Evolutionary conservation across 1,284 basidiomycete genomes (phyloP), one percentile per base, ranked within the genome.

Genomic region (Ganoderma lingzhi): DNA sequence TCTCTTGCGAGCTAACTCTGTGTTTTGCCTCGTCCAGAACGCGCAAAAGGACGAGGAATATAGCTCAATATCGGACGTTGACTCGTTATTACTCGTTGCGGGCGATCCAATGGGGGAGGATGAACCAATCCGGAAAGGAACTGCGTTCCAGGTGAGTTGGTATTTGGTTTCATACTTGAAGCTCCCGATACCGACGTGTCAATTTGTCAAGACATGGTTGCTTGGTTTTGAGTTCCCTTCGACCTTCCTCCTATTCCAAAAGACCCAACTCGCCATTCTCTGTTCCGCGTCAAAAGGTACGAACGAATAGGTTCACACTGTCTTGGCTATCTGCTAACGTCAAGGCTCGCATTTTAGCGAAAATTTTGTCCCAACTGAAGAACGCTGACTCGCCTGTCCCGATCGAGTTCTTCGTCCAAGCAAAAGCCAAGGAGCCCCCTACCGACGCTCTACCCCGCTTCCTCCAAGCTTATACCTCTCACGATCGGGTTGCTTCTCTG

Each of bases 181-280:
- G n/a, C 23, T 10, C 17, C 63, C 37, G 12, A 23, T 35, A 71
- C 72, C 76, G 63, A 80, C 74, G 72, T 69, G 65, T 63, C 60
- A 23, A 23, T 55, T 73, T 53, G 51, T 59, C 55, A 73, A 97
- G 96, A 96, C 95, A 75, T 98, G 96, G 93, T 86, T 99, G 10
- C 87, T 99, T 42, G 97, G 96, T 32, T 99, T 96, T 80, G 97
- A 99, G 80, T 99, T 99, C 78, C 97, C 97, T 0, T 96, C 96
- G 0, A 98, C 97, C 0, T 85, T 99, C 56, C 88, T 97, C 68
- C 82, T 97, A 44, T 93, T 99, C 74, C 87, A 92, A 74, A 91
- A 91, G 75, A 84, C 91, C 65, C 92, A 89, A 76, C 82, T 98
- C 39, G 87, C 85, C 39, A 93, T 98, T 67, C 84, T 98, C 53